A percentile compares a stretch with the other conserved stretches of the same genome.
phyloP scores from a whole-genome alignment of 2,329 filamentous ascomycete genomes.

The Catunica adiposa region DNA sequence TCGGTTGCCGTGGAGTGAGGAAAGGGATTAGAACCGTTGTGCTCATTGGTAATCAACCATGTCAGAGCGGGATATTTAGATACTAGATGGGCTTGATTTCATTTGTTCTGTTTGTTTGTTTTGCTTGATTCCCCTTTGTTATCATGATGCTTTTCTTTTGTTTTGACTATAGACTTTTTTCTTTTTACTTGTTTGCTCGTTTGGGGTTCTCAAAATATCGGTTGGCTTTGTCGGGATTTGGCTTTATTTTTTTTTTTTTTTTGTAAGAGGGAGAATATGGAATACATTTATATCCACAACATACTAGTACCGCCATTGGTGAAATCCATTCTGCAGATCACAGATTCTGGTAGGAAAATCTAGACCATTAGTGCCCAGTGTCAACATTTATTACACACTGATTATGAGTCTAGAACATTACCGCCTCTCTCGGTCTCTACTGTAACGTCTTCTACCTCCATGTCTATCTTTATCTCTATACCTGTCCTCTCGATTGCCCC shows the following conservation, averaged over 20 bases:
- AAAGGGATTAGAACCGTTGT: constrained; percentile 15
- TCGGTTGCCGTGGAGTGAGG: constrained; percentile 31
- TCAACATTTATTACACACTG: background rate
- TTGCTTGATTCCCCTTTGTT: constrained; percentile 5
- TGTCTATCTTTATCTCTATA: background rate
- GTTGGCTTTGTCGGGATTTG: background rate
- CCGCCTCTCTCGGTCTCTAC: background rate
- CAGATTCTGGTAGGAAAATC: background rate
- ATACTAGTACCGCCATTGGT: no score
- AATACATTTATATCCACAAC: background rate
- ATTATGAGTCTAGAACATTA: background rate
- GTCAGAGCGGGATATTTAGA: background rate
- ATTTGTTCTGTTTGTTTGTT: background rate
- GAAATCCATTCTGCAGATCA: no score
- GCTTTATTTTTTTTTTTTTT: background rate
- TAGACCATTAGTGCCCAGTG: background rate
- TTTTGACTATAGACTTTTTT: constrained; percentile 3
- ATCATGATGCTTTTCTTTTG: background rate
- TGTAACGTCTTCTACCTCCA: background rate
- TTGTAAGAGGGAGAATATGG: background rate
- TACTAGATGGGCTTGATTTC: background rate
- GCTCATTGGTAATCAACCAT: no score
- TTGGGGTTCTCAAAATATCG: background rate
- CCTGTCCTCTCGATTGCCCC: background rate
- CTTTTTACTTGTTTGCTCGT: background rate